Conservation (phyloP, 176 grass and related monocot genomes). For the Musa schizocarpa region DNA sequence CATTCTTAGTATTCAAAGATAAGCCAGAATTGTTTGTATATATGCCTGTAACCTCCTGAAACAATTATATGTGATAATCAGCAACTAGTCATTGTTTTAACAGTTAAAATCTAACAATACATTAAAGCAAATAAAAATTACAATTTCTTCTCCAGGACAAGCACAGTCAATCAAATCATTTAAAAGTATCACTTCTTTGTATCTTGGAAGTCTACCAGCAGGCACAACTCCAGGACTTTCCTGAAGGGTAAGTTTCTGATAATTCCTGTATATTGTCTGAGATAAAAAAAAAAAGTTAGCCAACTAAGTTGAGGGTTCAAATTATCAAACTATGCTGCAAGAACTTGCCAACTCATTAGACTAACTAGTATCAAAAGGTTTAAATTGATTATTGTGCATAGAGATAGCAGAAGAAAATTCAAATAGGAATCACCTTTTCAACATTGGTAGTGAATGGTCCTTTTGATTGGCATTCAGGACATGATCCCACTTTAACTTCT, state of each 20-base stretch:
- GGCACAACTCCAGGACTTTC: conserved; percentile 97
- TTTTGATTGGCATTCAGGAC: conserved; percentile 94
- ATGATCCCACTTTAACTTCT: conserved; percentile 88
- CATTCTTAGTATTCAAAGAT: conserved; percentile 97
- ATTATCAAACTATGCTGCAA: background rate
- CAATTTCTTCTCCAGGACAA: conserved; percentile 97
- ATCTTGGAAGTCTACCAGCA: conserved; percentile 93
- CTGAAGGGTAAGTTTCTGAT: conserved; percentile 93
- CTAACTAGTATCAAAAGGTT: no score
- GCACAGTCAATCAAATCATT: conserved; percentile 96
- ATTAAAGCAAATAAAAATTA: conserved; percentile 31
- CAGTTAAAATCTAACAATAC: conserved; percentile 1
- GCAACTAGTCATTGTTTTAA: conserved; percentile 5
- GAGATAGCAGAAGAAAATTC: background rate
- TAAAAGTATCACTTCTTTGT: conserved; percentile 98
- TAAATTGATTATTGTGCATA: background rate
- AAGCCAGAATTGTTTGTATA: conserved; percentile 99
- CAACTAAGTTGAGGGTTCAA: background rate
- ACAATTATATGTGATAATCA: conserved; percentile 13
- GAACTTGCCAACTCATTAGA: background rate
- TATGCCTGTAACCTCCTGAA: conserved; percentile 94
- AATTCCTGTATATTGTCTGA: conserved; percentile 96
- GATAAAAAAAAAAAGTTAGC: conserved; percentile 2
- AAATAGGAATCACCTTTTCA: conserved; percentile 54
- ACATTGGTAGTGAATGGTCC: conserved; percentile 89